Evolutionary conservation across 2,329 filamentous ascomycete species (phyloP).

Genomic region (Cladophialophora carrionii): DNA sequence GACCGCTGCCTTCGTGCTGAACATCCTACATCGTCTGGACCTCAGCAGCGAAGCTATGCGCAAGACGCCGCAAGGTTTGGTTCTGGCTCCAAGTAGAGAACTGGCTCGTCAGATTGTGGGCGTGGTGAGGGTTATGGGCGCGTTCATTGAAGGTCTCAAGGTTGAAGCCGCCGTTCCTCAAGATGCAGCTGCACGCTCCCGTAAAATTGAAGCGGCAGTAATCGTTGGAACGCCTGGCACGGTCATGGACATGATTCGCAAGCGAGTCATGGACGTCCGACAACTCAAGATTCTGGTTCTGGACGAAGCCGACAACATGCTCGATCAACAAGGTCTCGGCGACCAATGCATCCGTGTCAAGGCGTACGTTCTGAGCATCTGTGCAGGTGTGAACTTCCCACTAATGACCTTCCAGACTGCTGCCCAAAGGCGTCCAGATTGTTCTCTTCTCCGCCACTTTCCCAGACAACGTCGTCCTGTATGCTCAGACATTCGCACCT

Average conservation of each 20-base stretch:
- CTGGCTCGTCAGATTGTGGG: slow-evolving; percentile 90
- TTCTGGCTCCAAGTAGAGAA: slow-evolving; percentile 90
- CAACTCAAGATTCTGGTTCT: slow-evolving; percentile 82
- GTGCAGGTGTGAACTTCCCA: background rate
- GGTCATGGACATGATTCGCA: slow-evolving; percentile 81
- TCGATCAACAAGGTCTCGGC: slow-evolving; percentile 91
- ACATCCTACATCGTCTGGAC: slow-evolving; percentile 85
- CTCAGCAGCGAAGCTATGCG: slow-evolving; percentile 63
- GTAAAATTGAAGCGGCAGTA: slow-evolving; percentile 73
- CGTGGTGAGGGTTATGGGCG: slow-evolving; percentile 80
- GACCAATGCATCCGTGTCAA: slow-evolving; percentile 94
- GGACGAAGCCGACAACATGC: slow-evolving; percentile 98
- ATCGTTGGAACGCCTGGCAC: slow-evolving; percentile 94
- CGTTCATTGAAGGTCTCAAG: slow-evolving; percentile 74
- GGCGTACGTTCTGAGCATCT: slow-evolving; percentile 58
- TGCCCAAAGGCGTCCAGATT: slow-evolving; percentile 77
- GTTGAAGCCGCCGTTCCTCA: slow-evolving; percentile 81
- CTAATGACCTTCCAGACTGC: slow-evolving; percentile 58
- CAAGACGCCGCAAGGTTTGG: slow-evolving; percentile 74
- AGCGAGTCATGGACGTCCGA: slow-evolving; percentile 71
- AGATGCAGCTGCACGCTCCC: slow-evolving; percentile 69
- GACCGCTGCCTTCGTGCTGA: slow-evolving; percentile 93
- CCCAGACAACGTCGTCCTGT: slow-evolving; percentile 80
- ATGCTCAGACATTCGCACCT: slow-evolving; percentile 82
- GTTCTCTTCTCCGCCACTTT: slow-evolving; percentile 96